Evolutionary conservation across 345 rosid genomes (phyloP).

Genomic region (Gossypium mustelinum): DNA sequence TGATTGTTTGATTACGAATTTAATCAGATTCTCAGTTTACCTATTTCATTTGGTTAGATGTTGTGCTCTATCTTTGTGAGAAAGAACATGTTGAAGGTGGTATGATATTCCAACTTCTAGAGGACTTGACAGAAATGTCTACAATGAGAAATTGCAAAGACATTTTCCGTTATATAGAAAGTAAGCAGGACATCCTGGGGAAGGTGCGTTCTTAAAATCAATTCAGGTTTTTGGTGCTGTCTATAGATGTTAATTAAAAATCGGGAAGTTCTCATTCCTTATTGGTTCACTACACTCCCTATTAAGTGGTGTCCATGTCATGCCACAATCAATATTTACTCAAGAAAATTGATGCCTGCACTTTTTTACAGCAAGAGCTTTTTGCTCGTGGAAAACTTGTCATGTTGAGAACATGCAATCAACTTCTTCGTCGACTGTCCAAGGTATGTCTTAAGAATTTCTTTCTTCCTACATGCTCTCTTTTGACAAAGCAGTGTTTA

Average conservation of each 20-base stretch:
- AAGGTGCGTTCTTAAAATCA: constrained; percentile 43
- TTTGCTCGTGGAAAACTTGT: constrained; percentile 99
- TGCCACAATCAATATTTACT: constrained; percentile 6
- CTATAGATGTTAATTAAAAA: neutral
- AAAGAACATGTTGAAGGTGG: constrained; percentile 97
- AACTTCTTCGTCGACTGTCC: constrained; percentile 96
- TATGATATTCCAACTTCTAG: constrained; percentile 93
- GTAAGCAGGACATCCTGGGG: constrained; percentile 89
- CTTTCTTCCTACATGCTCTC: neutral
- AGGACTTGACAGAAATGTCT: constrained; percentile 98
- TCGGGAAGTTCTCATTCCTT: constrained; percentile 5
- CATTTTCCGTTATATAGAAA: constrained; percentile 86
- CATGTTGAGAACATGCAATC: constrained; percentile 98
- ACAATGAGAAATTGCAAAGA: constrained; percentile 96
- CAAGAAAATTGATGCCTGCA: neutral
- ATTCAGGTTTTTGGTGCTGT: neutral
- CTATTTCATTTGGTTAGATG: constrained; percentile 42
- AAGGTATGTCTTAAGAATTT: constrained; percentile 43
- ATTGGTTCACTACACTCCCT: constrained; percentile 2
- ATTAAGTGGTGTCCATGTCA: constrained; percentile 1
- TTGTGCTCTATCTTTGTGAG: constrained; percentile 92
- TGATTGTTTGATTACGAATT: neutral
- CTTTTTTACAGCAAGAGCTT: constrained; percentile 72
- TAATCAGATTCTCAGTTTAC: neutral
- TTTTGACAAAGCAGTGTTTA: neutral